A percentile compares a stretch with the other conserved stretches of the same genome.
phyloP scores from a whole-genome alignment of 2,329 filamentous ascomycete genomes.

The Cordyceps cateniannulata region DNA sequence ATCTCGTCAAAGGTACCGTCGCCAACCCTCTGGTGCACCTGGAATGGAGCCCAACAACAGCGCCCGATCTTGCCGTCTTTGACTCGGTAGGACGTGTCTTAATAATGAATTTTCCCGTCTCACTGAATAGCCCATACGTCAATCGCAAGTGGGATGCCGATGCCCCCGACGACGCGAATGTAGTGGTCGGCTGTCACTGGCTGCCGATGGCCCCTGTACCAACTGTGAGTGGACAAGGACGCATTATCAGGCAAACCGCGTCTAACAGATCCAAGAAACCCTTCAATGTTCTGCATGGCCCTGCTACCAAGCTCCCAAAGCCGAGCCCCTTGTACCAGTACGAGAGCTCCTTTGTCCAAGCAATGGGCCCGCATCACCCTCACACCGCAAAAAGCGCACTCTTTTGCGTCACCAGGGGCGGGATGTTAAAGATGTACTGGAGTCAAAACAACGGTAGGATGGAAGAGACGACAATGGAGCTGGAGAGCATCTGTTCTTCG shows the following conservation, averaged over 20 bases:
- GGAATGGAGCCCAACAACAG: constrained; percentile 67
- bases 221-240: constrained; percentile 24
- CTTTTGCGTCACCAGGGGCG: constrained; percentile 68
- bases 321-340: constrained; percentile 56
- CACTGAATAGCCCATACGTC: constrained; percentile 64
- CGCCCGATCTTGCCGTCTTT: constrained; percentile 74
- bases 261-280: constrained; percentile 25
- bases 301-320: constrained; percentile 52
- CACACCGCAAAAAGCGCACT: constrained; percentile 65
- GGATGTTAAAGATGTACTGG: constrained; percentile 69
- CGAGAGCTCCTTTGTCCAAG: constrained; percentile 57
- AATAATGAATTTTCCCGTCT: constrained; percentile 64
- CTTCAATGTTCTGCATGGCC: constrained; percentile 47
- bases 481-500: constrained; percentile 65
- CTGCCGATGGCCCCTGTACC: constrained; percentile 52
- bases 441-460: constrained; percentile 67
- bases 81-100: constrained; percentile 73
- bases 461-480: constrained; percentile 64
- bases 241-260: neutral
- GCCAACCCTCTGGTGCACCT: constrained; percentile 70
- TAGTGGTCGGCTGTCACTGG: constrained; percentile 83
- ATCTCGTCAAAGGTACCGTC: constrained; percentile 55
- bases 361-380: constrained; percentile 67
- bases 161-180: constrained; percentile 64
- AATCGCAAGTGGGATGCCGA: constrained; percentile 60